Percentiles rank a stretch among this genome's conserved stretches.
Evolutionary conservation across 2,329 filamentous ascomycete genomes (phyloP).

Genomic region (Phaeophleospora eucalypticola): DNA sequence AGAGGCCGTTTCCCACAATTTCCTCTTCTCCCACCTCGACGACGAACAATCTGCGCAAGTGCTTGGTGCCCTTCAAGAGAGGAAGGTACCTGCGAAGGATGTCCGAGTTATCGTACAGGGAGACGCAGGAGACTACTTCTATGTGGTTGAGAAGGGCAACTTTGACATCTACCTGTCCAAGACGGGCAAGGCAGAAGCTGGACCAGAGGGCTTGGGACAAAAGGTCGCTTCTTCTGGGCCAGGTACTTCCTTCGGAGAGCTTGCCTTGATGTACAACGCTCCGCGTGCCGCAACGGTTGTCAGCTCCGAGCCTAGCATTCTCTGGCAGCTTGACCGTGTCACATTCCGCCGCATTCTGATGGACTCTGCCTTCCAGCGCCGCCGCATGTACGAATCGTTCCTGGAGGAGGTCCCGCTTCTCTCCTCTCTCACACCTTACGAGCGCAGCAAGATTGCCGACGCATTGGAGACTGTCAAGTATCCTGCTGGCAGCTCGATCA

Average conservation of each 20-base stretch:
- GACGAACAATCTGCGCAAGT: conserved; percentile 88
- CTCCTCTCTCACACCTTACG: conserved; percentile 78
- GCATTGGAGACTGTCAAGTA: conserved; percentile 89
- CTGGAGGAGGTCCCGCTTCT: conserved; percentile 89
- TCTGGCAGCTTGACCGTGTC: conserved; percentile 92
- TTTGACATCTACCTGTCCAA: conserved; percentile 91
- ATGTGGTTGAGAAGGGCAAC: conserved; percentile 84
- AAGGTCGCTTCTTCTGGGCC: conserved; percentile 79
- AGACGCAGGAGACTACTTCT: conserved; percentile 95
- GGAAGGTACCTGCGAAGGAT: conserved; percentile 87
- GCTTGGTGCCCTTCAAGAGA: conserved; percentile 86
- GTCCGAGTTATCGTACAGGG: conserved; percentile 92
- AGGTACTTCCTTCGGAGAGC: conserved; percentile 91
- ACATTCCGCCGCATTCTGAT: conserved; percentile 98
- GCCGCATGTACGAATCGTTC: conserved; percentile 96
- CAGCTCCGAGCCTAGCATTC: conserved; percentile 73
- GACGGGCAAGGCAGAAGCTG: conserved; percentile 71
- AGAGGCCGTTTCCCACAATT: conserved; percentile 80
- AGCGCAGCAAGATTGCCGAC: conserved; percentile 95
- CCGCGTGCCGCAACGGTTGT: conserved; percentile 92
- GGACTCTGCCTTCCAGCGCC: conserved; percentile 93
- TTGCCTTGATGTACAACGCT: conserved; percentile 98
- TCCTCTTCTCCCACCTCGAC: conserved; percentile 89
- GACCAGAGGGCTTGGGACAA: conserved; percentile 73
- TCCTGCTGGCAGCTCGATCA: conserved; percentile 73